phyloP scores from a whole-genome alignment of 1,139 yeast species.

The Pichia sp. region DNA sequence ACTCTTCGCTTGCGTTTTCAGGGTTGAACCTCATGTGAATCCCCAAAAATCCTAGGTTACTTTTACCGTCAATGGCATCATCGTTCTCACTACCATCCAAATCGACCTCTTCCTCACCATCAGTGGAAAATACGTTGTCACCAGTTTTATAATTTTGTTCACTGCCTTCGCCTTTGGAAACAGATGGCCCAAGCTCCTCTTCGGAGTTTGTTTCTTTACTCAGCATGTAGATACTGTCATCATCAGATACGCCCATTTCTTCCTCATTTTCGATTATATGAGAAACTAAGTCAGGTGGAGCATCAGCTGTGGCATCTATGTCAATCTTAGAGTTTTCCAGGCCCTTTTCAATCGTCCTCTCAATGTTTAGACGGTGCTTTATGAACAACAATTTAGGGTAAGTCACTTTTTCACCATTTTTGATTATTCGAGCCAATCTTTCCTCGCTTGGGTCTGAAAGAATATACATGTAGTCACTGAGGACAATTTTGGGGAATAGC shows the following conservation, averaged over 20 bases:
- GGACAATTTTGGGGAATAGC: constrained; percentile 63
- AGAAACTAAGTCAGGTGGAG: constrained; percentile 15
- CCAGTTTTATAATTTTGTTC: neutral
- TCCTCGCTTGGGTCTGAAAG: constrained; percentile 65
- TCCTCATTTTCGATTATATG: constrained; percentile 12
- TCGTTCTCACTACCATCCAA: constrained; percentile 11
- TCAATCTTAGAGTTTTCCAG: constrained; percentile 15
- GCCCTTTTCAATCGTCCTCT: constrained; percentile 59
- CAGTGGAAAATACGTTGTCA: neutral
- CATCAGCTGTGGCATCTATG: constrained; percentile 14
- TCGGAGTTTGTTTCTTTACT: neutral
- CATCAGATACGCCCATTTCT: neutral
- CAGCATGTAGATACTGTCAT: neutral
- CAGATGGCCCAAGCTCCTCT: neutral
- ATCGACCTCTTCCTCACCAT: constrained; percentile 14
- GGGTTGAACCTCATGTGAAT: constrained; percentile 14
- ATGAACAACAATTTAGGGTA: constrained; percentile 66
- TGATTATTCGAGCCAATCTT: constrained; percentile 50
- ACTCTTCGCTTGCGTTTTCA: constrained; percentile 9
- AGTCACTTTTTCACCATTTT: constrained; percentile 61
- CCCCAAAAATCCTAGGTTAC: constrained; percentile 22
- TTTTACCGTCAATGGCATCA: constrained; percentile 12
- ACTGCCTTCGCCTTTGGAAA: neutral
- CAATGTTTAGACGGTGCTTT: constrained; percentile 58
- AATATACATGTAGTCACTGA: constrained; percentile 60